Evolutionary conservation across 2,329 filamentous ascomycete species (phyloP), one percentile per base, ranked within the genome.

Genomic region (Aureobasidium pullulans): DNA sequence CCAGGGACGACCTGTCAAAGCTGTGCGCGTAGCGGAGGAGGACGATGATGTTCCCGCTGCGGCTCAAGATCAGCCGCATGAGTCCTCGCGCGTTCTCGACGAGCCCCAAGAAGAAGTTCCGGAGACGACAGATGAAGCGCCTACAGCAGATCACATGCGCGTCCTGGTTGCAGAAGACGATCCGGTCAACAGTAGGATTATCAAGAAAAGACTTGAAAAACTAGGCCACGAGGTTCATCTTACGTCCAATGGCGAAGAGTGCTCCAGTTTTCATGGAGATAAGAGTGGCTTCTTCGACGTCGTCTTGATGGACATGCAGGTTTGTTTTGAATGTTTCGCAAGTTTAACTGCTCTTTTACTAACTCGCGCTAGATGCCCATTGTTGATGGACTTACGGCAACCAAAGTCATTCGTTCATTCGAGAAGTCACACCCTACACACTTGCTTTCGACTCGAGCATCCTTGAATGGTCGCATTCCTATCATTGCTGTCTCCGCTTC

Each of bases 251-350:
- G 91, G 91, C 7, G 88, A 94, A 68, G 90, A 95, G 67, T 96
- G 91, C 67, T 86, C 89, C 6, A 78, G 80, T 52, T 79, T 84
- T 4, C 92, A 89, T 70, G 80, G 79, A 52, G 86, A 89, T 47
- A 80, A 79, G 53, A 77, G 85, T 0, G 71, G 71, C 29, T 73
- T 75, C 23, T 94, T 89, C 67, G 90, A 96, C 70, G 85, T 90
- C 5, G 79, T 96, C 49, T 78, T 96, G 63, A 96, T 96, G 91
- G 91, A 96, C 69, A 90, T 96, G 82, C 90, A 96, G 80, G 90
- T 91, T 70, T 72, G 83, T 60, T 15, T 34, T 2, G 6, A 7
- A 32, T 11, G 5, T 11, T 29, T 34, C 32, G 28, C 29, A n/a
- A n/a, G 6, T 53, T 11, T 48, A 49, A 36, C 48, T 3, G 39